These are phyloP conservation scores for Claviceps lovelessii DNA, from an alignment of 2,329 filamentous ascomycete species.

Conservation along the genomic window DNA sequence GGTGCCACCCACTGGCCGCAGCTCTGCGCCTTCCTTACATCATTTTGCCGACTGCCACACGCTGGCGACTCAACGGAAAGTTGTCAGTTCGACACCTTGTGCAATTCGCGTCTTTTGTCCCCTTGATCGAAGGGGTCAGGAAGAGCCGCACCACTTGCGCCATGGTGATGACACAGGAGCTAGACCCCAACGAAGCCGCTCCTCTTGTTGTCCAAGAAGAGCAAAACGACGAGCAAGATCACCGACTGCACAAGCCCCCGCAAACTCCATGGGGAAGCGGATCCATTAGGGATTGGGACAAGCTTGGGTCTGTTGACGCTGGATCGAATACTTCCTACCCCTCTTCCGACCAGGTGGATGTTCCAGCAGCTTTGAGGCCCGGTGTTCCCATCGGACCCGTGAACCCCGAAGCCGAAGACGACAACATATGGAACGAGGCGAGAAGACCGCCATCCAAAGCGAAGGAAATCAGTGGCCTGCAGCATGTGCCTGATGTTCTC, in stretches of 20 bases:
- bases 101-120: too few relatives aligned
- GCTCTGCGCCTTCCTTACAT: neutral
- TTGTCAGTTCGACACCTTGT: neutral
- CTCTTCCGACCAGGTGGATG: slow-evolving; percentile 5
- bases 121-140: neutral
- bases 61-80: neutral
- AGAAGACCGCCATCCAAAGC: slow-evolving; percentile 7
- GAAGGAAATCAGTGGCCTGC: neutral
- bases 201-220: neutral
- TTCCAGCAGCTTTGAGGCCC: slow-evolving; percentile 21
- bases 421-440: slow-evolving; percentile 19
- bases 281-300: slow-evolving; percentile 12
- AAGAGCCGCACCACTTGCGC: neutral
- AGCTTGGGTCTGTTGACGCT: slow-evolving; percentile 3
- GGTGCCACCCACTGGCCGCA: neutral
- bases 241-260: neutral
- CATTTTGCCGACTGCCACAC: neutral
- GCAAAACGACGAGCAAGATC: neutral
- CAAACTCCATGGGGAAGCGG: slow-evolving; percentile 14
- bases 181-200: neutral
- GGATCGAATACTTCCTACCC: slow-evolving; percentile 1
- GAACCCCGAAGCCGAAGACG: slow-evolving; percentile 13
- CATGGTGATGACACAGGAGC: slow-evolving; percentile 5
- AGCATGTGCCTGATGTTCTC: slow-evolving; percentile 18
- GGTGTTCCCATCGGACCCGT: slow-evolving; percentile 12